Evolutionary conservation across 2,329 filamentous ascomycete genomes (phyloP).

Genomic region (Trichoderma atroviride): DNA sequence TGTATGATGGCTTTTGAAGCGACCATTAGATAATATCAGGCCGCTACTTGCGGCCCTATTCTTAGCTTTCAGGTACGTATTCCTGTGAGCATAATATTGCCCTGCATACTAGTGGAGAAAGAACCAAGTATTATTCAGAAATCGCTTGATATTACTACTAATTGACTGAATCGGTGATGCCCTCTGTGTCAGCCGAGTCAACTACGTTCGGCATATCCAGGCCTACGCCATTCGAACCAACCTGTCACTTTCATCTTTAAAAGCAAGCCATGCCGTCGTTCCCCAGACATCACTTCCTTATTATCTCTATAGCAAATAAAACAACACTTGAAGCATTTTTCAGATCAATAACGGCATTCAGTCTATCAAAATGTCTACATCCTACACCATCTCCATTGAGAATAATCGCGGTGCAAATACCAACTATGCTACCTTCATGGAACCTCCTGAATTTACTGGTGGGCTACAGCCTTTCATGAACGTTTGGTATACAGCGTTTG

Average conservation of each 20-base stretch:
- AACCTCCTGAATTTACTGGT: slow-evolving; percentile 12
- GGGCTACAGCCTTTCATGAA: slow-evolving; percentile 17
- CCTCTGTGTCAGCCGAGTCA: not conserved
- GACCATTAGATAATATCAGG: not conserved
- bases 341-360: not conserved
- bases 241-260: not conserved
- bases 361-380: slow-evolving; percentile 14
- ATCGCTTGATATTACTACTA: not conserved
- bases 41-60: not conserved
- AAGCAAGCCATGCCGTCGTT: not conserved
- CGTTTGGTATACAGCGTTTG: slow-evolving; percentile 22
- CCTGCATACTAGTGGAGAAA: not conserved
- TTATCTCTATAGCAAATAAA: not conserved
- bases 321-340: not conserved
- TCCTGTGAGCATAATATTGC: not conserved
- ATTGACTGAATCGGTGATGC: not conserved
- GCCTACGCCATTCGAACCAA: not conserved
- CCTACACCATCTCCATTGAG: slow-evolving; percentile 18
- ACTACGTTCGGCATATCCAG: not conserved
- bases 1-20: not conserved
- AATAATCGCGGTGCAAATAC: slow-evolving; percentile 21
- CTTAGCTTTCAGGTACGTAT: not conserved
- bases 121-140: not conserved
- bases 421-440: slow-evolving; percentile 23
- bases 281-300: not conserved